Evolutionary conservation across 2,329 filamentous ascomycete genomes (phyloP), one percentile per base, ranked within the genome.

Genomic region (Exophiala phaeomuriformis): DNA sequence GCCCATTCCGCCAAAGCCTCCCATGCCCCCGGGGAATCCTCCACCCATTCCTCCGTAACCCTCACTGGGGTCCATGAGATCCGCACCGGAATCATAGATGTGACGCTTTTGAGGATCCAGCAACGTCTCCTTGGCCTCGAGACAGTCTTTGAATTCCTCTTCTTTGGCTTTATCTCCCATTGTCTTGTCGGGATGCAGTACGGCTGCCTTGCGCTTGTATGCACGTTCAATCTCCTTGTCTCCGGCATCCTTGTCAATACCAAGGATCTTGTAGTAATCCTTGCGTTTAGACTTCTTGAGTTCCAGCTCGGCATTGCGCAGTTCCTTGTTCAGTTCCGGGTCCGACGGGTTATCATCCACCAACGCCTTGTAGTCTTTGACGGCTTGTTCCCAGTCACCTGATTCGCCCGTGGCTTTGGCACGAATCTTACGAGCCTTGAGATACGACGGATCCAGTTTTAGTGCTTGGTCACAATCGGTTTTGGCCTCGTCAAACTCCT

Each of bases 201-300:
- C 78, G 63, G 98, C 91, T 52, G 93, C 93, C 67, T 95, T 79
- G 72, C 93, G 95, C 61, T 91, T 84, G 76, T 98, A 98, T 1
- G 91, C 93, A 75, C 90, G 91, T 79, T 97, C 98, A 76, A 98
- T 93, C 51, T 93, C 83, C 53, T 77, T 77, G 27, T 95, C 89
- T 39, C 80, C 81, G 36, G 90, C 90, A 58, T 90, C 86, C 77
- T 96, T 97, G 53, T 86, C 77, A 5, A 98, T 75, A 4, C 85
- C 87, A 49, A 98, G 82, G 62, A 97, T 95, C 80, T 96, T 96
- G 77, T 98, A 98, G 75, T 95, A 97, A 67, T 98, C 93, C 73
- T 98, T 98, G 58, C 93, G 81, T 73, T 91, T 86, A 69, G 86
- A 87, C 84, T 97, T 97, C 83, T 98, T 98, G 59, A 97, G 76